Evolutionary conservation across 2,329 filamentous ascomycete species (phyloP).

Genomic region (Aspergillus sp.): DNA sequence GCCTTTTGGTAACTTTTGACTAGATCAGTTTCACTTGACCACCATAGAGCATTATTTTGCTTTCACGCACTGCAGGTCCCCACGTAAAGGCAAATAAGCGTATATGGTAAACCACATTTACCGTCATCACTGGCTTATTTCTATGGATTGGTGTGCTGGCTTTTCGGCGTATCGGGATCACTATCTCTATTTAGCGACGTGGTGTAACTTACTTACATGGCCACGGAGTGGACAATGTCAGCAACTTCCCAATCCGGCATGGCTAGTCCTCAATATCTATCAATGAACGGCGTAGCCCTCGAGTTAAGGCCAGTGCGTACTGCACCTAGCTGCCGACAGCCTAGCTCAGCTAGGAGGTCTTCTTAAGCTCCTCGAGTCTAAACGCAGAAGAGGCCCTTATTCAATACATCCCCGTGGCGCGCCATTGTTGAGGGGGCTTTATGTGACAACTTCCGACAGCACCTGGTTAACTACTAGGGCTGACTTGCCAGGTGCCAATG

Average conservation of each 20-base stretch:
- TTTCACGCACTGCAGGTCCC: neutral
- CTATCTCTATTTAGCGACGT: neutral
- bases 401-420: too few species aligned
- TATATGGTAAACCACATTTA: neutral
- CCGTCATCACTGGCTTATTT: neutral
- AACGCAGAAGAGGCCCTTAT: too few species aligned
- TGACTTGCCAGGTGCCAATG: too few species aligned
- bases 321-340: neutral
- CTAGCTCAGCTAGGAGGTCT: neutral
- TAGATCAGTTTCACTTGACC: neutral
- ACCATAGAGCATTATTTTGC: neutral
- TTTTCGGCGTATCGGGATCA: neutral
- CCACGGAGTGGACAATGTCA: neutral
- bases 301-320: neutral
- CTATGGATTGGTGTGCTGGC: neutral
- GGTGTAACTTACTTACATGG: constrained; percentile 4
- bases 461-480: too few species aligned
- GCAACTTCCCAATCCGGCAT: neutral
- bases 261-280: neutral
- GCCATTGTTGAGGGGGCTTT: too few species aligned
- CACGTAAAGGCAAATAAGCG: neutral
- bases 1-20: neutral
- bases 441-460: too few species aligned
- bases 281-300: neutral
- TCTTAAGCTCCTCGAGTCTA: neutral